Percentiles rank a stretch among this genome's conserved stretches.
These are phyloP conservation scores for Nicotiana attenuata DNA, from an alignment of 257 asterid genomes.

Conservation along the genomic window DNA sequence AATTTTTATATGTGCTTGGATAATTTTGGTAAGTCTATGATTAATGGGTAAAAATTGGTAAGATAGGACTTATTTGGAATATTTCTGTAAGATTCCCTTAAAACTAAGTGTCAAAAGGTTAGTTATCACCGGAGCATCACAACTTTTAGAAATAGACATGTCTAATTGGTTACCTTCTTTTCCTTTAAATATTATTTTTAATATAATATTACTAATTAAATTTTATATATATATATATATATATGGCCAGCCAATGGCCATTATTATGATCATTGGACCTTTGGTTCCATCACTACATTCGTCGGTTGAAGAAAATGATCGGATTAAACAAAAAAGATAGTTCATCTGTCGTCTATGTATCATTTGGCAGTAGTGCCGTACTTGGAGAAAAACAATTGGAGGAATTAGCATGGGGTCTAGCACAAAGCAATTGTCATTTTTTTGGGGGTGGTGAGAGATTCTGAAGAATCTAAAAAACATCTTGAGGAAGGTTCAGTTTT, in stretches of 20 bases:
- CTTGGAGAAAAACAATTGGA: slow-evolving; percentile 19
- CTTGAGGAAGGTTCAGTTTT: slow-evolving; percentile 13
- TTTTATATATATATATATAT: no score
- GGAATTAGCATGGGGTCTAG: slow-evolving; percentile 15
- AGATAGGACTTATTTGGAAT: no score
- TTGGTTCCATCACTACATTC: neutral
- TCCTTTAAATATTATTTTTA: no score
- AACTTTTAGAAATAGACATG: no score
- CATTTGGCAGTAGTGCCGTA: slow-evolving; percentile 17
- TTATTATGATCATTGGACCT: slow-evolving; percentile 27
- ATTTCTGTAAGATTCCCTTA: no score
- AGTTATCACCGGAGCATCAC: no score
- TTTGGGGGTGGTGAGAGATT: slow-evolving; percentile 22
- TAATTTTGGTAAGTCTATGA: no score
- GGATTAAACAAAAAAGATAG: slow-evolving; percentile 13
- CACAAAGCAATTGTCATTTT: slow-evolving; percentile 12
- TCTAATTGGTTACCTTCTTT: no score
- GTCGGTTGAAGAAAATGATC: neutral
- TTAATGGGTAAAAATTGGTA: no score
- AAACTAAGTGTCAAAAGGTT: no score
- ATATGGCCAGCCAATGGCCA: slow-evolving; percentile 25
- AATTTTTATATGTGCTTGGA: no score
- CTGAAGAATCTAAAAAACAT: slow-evolving; percentile 13
- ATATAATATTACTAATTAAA: no score
- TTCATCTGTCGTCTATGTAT: slow-evolving; percentile 23